phyloP scores from a whole-genome alignment of 371 early-diverging fungal species.

The Rhizopus arrhizus region DNA sequence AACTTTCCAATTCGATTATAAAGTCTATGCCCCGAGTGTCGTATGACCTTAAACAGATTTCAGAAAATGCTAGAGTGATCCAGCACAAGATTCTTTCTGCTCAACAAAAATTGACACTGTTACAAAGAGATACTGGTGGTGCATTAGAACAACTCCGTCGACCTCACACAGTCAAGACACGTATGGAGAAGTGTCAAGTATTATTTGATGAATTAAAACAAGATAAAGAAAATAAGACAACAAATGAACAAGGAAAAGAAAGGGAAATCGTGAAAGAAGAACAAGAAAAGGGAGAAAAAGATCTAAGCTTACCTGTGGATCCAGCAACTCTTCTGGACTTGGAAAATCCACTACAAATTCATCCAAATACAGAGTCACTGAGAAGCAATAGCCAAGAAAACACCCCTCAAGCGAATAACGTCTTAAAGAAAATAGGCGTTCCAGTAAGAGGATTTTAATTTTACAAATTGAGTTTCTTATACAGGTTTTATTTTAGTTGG shows the following conservation, averaged over 20 bases:
- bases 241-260: background rate
- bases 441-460: conserved; percentile 15
- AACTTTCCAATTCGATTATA: conserved; percentile 51
- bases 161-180: conserved; percentile 67
- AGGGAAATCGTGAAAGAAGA: background rate
- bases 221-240: background rate
- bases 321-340: background rate
- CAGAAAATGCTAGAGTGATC: conserved; percentile 58
- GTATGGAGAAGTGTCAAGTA: conserved; percentile 64
- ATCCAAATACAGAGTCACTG: background rate
- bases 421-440: conserved; percentile 23
- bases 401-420: conserved; percentile 15
- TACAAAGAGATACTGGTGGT: conserved; percentile 31
- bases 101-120: conserved; percentile 33
- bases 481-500: conserved; percentile 2
- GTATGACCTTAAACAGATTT: conserved; percentile 66
- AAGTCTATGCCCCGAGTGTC: conserved; percentile 64
- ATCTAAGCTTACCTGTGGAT: conserved; percentile 3
- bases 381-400: conserved; percentile 14
- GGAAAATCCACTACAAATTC: conserved; percentile 5
- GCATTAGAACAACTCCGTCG: conserved; percentile 67
- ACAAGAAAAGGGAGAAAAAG: conserved; percentile 3
- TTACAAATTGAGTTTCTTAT: background rate
- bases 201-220: background rate
- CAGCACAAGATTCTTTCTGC: conserved; percentile 54